Evolutionary conservation across 2,329 filamentous ascomycete species (phyloP).

Genomic region (Chaetomiaceae sp.): DNA sequence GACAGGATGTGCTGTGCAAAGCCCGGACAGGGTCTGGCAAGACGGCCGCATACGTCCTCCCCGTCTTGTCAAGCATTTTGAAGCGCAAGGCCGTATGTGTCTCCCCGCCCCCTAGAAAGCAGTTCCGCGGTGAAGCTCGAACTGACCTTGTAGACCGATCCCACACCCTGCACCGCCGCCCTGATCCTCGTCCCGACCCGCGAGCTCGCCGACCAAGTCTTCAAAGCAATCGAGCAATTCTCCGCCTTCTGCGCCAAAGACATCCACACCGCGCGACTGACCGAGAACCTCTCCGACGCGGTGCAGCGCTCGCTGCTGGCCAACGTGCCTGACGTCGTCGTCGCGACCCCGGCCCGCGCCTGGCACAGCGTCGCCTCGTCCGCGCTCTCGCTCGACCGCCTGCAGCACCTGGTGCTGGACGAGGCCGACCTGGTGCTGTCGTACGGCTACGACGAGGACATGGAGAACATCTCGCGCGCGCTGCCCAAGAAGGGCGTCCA

Average conservation of each 20-base stretch:
- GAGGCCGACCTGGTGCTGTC: constrained; percentile 91
- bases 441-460: constrained; percentile 89
- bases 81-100: constrained; percentile 54
- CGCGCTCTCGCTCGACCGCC: constrained; percentile 61
- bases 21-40: constrained; percentile 95
- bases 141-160: constrained; percentile 36
- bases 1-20: constrained; percentile 83
- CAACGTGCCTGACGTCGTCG: constrained; percentile 79
- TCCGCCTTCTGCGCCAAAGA: constrained; percentile 80
- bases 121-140: neutral
- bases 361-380: constrained; percentile 69
- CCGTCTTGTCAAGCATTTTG: constrained; percentile 77
- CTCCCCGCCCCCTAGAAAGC: neutral
- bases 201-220: constrained; percentile 88
- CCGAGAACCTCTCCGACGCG: constrained; percentile 81
- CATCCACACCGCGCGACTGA: constrained; percentile 75
- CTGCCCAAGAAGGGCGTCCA: constrained; percentile 82
- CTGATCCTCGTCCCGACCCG: constrained; percentile 90
- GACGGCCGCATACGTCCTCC: constrained; percentile 91
- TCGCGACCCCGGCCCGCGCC: constrained; percentile 83
- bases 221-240: constrained; percentile 69
- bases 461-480: constrained; percentile 69
- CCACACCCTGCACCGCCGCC: constrained; percentile 56
- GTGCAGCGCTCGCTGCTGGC: constrained; percentile 83
- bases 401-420: constrained; percentile 80